Percentiles rank a stretch among this genome's conserved stretches.
Evolutionary conservation across 148 eudicot genomes (phyloP).

Genomic region (Pharnaceum exiguum): DNA sequence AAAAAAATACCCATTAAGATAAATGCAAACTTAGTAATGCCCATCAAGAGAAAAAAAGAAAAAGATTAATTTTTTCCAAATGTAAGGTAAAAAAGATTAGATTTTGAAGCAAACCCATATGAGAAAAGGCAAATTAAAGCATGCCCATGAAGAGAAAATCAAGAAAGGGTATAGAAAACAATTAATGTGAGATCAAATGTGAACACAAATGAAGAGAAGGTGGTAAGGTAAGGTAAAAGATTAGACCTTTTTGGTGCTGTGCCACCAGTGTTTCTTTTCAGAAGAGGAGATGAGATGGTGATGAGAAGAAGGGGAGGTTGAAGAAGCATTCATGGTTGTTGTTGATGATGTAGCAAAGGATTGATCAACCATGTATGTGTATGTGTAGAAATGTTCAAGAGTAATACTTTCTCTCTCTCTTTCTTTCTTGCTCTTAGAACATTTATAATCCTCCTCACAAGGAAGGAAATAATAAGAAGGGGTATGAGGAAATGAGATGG

Average conservation of each 20-base stretch:
- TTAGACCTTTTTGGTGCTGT: conserved; percentile 79
- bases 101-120: conserved; percentile 3
- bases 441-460: conserved; percentile 8
- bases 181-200: background rate
- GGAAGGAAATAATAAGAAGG: conserved; percentile 11
- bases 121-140: background rate
- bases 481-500: conserved; percentile 1
- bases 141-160: background rate
- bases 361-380: conserved; percentile 29
- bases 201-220: background rate
- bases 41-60: background rate
- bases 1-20: conserved; percentile 8
- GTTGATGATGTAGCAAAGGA: no score
- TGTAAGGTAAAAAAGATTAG: no score
- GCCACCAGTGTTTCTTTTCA: conserved; percentile 95
- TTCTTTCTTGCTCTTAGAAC: conserved; percentile 8
- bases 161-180: background rate
- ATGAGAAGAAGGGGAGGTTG: conserved; percentile 31
- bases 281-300: conserved; percentile 29
- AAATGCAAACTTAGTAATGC: background rate
- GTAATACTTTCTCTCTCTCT: conserved; percentile 11
- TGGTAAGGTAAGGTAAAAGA: conserved; percentile 1
- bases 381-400: no score
- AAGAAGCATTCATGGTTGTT: conserved; percentile 39
- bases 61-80: background rate